Evolutionary conservation across 371 early-diverging fungal genomes (phyloP), one percentile per base, ranked within the genome.

Genomic region (Apophysomyces ossiformis): DNA sequence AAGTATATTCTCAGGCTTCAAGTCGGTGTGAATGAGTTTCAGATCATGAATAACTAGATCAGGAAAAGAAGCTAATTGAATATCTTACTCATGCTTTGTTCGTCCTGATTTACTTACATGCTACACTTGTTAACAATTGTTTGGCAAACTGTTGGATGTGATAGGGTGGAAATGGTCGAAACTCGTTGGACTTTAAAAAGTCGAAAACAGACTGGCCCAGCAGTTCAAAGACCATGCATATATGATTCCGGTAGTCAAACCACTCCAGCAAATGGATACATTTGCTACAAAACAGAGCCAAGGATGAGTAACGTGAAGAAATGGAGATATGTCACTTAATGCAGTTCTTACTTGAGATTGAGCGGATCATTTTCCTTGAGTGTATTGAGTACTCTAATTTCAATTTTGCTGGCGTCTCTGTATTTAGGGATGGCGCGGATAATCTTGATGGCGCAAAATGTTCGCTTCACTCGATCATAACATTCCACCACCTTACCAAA

Each of bases 191-290:
- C 77, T 98, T 96, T 56, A 98, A 75, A 77, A 93, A 98, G 71
- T 98, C 99, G 84, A 94, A 98, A 8, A 97, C 86, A 61, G 91
- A 91, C 32, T 90, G 90, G 7, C 92, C 89, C 13, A 96, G 79
- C 35, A 97, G 83, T 64, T 94, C 96, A 81, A 98, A 98, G 50
- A 96, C 96, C 96, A 98, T 96, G 79, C 99, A 98, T 2, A 94
- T 91, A 78, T 98, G 99, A 72, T 93, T 93, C 46, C 90, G 85
- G 76, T 88, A 89, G 67, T 95, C 94, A 75, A 97, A 96, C 63
- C 80, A 84, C 65, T 90, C 87, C 54, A 88, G 72, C 45, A 97
- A 74, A 57, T 92, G 94, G 67, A 95, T 94, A 78, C 87, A 87
- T 79, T 85, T 82, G 61, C 87, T 87, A 70, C 9, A 57, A 63